Percentiles rank a stretch among this genome's conserved stretches.
These are phyloP conservation scores for Pleodorina starrii DNA, from an alignment of 139 green algal genomes.

Conservation along the genomic window DNA sequence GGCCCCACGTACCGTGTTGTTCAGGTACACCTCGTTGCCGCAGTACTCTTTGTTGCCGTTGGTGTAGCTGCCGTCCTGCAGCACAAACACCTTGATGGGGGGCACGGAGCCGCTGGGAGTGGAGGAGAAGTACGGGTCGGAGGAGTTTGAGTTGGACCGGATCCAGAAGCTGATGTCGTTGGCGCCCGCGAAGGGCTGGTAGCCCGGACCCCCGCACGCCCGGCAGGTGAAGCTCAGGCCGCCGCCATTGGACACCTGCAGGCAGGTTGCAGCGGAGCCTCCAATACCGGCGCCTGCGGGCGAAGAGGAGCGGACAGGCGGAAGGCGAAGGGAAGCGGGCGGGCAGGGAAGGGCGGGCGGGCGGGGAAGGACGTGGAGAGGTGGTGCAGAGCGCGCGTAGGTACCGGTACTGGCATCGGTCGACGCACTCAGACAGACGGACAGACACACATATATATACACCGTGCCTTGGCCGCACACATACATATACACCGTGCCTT, in stretches of 20 bases:
- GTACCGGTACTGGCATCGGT: too few species aligned
- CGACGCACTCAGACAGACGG: too few species aligned
- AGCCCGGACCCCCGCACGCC: constrained; percentile 51
- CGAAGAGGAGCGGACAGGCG: too few species aligned
- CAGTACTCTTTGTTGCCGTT: constrained; percentile 24
- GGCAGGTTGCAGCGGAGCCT: constrained; percentile 41
- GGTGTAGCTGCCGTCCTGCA: not conserved
- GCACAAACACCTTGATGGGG: constrained; percentile 39
- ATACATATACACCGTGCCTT: too few species aligned
- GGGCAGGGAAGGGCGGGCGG: too few species aligned
- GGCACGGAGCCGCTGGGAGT: constrained; percentile 18
- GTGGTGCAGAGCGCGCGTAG: too few species aligned
- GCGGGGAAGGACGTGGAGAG: too few species aligned
- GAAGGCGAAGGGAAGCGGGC: too few species aligned
- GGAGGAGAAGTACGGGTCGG: constrained; percentile 30
- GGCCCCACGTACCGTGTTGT: constrained; percentile 18
- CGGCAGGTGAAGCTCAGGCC: constrained; percentile 54
- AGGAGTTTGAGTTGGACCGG: constrained; percentile 23
- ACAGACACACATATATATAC: too few species aligned
- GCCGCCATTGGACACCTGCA: constrained; percentile 26
- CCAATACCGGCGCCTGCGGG: constrained; percentile 20
- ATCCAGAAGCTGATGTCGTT: constrained; percentile 48
- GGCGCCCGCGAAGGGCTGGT: constrained; percentile 52
- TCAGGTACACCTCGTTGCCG: constrained; percentile 45
- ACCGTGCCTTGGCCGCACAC: too few species aligned